A percentile compares a stretch with the other conserved stretches of the same genome.
Evolutionary conservation across 108 stramenopile species (phyloP).

Genomic region (Cyclostephanos invisitatus): DNA sequence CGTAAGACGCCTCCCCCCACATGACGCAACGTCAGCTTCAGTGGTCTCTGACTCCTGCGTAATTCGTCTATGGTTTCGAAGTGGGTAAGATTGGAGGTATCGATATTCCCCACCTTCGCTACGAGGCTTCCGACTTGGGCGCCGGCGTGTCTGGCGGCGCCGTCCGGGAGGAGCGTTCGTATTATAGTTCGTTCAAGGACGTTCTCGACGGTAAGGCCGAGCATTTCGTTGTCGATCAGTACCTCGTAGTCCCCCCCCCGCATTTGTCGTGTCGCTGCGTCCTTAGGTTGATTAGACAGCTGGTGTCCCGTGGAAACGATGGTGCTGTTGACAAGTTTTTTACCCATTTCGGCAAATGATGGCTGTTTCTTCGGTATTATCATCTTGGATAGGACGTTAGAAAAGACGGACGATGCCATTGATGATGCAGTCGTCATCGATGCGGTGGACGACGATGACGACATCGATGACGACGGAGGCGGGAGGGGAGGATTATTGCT

Average conservation of each 20-base stretch:
- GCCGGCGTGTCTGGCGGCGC: constrained; percentile 82
- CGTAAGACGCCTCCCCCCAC: constrained; percentile 67
- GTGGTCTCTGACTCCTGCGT: constrained; percentile 79
- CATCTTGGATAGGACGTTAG: constrained; percentile 37
- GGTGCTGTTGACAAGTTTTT: constrained; percentile 26
- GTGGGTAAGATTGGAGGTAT: constrained; percentile 83
- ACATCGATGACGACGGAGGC: constrained; percentile 3
- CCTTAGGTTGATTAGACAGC: not conserved
- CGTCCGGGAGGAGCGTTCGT: constrained; percentile 78
- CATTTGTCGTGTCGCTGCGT: not conserved
- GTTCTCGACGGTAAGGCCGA: constrained; percentile 90
- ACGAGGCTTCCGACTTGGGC: constrained; percentile 82
- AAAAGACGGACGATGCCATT: constrained; percentile 34
- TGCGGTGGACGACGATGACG: constrained; percentile 9
- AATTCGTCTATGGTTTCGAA: constrained; percentile 92
- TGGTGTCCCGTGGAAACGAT: not conserved
- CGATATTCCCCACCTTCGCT: constrained; percentile 81
- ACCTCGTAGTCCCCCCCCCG: constrained; percentile 62
- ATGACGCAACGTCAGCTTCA: constrained; percentile 72
- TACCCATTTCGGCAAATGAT: constrained; percentile 32
- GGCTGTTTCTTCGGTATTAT: constrained; percentile 32
- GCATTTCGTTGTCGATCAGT: constrained; percentile 80
- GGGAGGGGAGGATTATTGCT: not conserved
- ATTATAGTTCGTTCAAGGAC: constrained; percentile 89
- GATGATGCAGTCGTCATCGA: constrained; percentile 18